phyloP scores from a whole-genome alignment of 1,284 basidiomycete genomes.

The Tetrapyrgos nigripes region DNA sequence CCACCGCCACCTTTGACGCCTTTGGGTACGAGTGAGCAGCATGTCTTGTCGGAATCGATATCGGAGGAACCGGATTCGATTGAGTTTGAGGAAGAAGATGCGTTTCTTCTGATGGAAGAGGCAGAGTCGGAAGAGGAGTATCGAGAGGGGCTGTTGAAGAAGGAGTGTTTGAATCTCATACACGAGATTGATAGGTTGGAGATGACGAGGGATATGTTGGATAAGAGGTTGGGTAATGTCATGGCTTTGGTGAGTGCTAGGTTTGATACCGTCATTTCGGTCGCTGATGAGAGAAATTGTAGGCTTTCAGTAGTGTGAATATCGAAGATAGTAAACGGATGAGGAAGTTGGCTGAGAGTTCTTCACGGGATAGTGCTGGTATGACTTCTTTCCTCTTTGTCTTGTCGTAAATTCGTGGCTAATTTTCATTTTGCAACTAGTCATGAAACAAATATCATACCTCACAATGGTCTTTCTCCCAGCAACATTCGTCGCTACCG shows the following conservation, averaged over 20 bases:
- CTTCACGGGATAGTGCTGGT: constrained; percentile 24
- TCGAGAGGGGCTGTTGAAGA: constrained; percentile 36
- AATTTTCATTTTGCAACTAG: constrained; percentile 22
- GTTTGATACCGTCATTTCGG: not conserved
- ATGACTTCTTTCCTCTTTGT: not conserved
- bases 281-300: not conserved
- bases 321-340: constrained; percentile 56
- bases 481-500: constrained; percentile 51
- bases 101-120: not conserved
- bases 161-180: constrained; percentile 51
- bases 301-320: constrained; percentile 58
- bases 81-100: not conserved
- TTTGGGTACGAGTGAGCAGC: not conserved
- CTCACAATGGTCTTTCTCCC: constrained; percentile 65
- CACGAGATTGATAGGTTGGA: constrained; percentile 54
- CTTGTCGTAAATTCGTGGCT: not conserved
- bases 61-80: not conserved
- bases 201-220: constrained; percentile 48
- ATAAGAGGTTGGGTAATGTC: constrained; percentile 55
- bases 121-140: constrained; percentile 8
- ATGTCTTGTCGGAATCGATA: constrained; percentile 1
- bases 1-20: not conserved
- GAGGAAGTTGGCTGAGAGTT: constrained; percentile 51
- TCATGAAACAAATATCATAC: constrained; percentile 63
- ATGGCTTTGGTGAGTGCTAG: constrained; percentile 52